Conservation (phyloP, 2,329 filamentous ascomycete genomes). For the Sarocladium brachiariae region DNA sequence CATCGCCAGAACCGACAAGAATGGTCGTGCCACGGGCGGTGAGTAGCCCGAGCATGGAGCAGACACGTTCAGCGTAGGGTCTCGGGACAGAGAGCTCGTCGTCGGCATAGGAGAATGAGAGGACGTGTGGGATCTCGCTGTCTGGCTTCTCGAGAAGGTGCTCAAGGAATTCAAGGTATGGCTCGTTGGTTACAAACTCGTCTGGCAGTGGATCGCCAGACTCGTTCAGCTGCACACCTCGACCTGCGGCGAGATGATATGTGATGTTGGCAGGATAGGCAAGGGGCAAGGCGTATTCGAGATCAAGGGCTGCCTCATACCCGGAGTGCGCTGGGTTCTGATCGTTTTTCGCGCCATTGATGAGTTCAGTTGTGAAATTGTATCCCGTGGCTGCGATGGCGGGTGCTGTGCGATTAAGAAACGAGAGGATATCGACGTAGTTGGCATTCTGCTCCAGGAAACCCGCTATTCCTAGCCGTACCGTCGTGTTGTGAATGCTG, state of each 20-base stretch:
- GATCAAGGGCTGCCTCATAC: conserved; percentile 39
- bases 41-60: conserved; percentile 45
- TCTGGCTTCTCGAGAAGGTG: conserved; percentile 39
- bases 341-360: conserved; percentile 39
- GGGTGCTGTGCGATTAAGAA: conserved; percentile 29
- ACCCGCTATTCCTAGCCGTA: conserved; percentile 39
- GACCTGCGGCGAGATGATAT: conserved; percentile 39
- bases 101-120: conserved; percentile 53
- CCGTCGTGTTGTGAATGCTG: conserved; percentile 23
- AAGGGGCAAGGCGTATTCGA: conserved; percentile 41
- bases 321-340: conserved; percentile 31
- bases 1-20: conserved; percentile 45
- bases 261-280: conserved; percentile 36
- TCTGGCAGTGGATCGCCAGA: conserved; percentile 26
- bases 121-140: conserved; percentile 43
- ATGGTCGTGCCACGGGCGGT: conserved; percentile 45
- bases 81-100: conserved; percentile 48
- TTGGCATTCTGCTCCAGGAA: conserved; percentile 43
- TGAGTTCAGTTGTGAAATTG: conserved; percentile 32
- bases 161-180: conserved; percentile 48
- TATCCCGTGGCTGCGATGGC: conserved; percentile 27
- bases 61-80: conserved; percentile 45
- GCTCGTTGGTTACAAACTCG: conserved; percentile 41
- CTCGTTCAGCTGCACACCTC: conserved; percentile 32
- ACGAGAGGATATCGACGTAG: conserved; percentile 33